phyloP scores from a whole-genome alignment of 2,329 filamentous ascomycete species.

The Fonsecaea nubica region DNA sequence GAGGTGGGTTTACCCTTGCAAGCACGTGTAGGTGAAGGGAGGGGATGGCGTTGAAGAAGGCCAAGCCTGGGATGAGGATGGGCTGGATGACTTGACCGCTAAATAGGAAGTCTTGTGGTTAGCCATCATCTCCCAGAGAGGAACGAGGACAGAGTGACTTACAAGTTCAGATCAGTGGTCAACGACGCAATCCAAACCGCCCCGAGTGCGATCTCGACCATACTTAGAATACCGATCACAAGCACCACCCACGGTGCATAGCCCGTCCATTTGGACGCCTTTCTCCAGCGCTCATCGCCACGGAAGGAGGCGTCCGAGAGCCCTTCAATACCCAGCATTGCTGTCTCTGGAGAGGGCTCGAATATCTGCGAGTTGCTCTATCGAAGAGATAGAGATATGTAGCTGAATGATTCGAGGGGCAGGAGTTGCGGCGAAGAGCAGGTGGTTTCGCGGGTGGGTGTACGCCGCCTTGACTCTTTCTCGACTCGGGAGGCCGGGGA shows the following conservation, averaged over 20 bases:
- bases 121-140: background rate
- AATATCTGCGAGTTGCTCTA: background rate
- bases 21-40: slow-evolving; percentile 38
- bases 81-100: slow-evolving; percentile 38
- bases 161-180: slow-evolving; percentile 35
- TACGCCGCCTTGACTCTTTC: background rate
- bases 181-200: slow-evolving; percentile 36
- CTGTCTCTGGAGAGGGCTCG: background rate
- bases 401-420: background rate
- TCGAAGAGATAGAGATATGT: background rate
- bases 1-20: slow-evolving; percentile 36
- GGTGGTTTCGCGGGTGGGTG: too few species aligned
- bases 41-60: slow-evolving; percentile 40
- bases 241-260: slow-evolving; percentile 36
- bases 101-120: slow-evolving; percentile 1
- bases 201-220: slow-evolving; percentile 38
- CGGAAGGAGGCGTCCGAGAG: slow-evolving; percentile 37
- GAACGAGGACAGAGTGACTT: slow-evolving; percentile 12
- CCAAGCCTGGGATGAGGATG: slow-evolving; percentile 36
- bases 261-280: slow-evolving; percentile 31
- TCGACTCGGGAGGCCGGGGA: background rate
- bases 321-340: slow-evolving; percentile 35
- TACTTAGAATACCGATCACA: slow-evolving; percentile 33
- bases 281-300: slow-evolving; percentile 36
- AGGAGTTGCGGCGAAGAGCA: background rate